A percentile compares a stretch with the other conserved stretches of the same genome.
phyloP scores from a whole-genome alignment of 75 land plant species.

The Sequoia sempervirens region DNA sequence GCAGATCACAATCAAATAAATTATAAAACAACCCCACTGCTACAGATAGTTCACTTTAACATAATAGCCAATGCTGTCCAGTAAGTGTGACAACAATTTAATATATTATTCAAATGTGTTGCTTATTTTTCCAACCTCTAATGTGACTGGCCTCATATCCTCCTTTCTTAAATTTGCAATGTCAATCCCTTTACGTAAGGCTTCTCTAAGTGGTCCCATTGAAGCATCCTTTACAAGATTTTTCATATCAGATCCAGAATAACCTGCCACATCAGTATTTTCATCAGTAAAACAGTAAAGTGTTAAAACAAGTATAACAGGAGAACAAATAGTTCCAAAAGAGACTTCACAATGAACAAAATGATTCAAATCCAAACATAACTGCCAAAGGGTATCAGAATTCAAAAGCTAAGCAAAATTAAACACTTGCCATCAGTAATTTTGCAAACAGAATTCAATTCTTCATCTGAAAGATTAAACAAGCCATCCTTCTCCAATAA shows the following conservation, averaged over 20 bases:
- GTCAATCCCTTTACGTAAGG: slow-evolving; percentile 76
- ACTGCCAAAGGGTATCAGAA: neutral
- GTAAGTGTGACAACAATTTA: neutral
- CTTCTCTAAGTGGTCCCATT: slow-evolving; percentile 97
- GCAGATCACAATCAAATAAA: neutral
- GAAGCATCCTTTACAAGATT: slow-evolving; percentile 97
- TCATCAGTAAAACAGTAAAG: neutral
- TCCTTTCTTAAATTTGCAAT: slow-evolving; percentile 75
- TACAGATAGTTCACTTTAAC: neutral
- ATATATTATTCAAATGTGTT: neutral
- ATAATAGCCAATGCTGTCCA: neutral
- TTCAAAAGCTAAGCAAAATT: neutral
- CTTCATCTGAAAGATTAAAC: slow-evolving; percentile 74
- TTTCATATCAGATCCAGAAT: slow-evolving; percentile 98
- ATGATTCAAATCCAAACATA: neutral
- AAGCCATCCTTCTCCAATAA: slow-evolving; percentile 89
- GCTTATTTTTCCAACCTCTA: slow-evolving; percentile 46
- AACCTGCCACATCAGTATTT: slow-evolving; percentile 48
- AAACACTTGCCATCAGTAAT: slow-evolving; percentile 71
- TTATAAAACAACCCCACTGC: neutral
- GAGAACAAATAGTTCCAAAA: neutral
- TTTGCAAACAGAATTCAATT: slow-evolving; percentile 62
- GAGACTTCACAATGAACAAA: neutral
- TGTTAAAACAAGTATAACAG: neutral
- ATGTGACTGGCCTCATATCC: slow-evolving; percentile 81